Percentiles rank a stretch among this genome's conserved stretches.
Evolutionary conservation across 495 filamentous ascomycete species (phyloP).

Genomic region (Rhypophila decipiens): DNA sequence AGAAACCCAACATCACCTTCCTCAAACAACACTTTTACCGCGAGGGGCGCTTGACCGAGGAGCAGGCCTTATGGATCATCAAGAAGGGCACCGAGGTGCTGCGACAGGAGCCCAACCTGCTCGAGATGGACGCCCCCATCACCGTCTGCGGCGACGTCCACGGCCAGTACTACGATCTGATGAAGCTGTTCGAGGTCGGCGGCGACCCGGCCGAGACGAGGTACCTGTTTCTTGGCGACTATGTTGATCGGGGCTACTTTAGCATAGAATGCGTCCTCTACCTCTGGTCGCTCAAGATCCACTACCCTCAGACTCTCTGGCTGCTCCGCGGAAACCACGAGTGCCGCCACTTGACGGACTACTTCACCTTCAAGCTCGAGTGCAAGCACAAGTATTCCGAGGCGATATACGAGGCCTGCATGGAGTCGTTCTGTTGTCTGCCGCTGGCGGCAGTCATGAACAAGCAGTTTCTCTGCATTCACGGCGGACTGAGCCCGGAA

Average conservation of each 20-base stretch:
- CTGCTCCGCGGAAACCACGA: slow-evolving; percentile 96
- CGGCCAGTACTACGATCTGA: slow-evolving; percentile 97
- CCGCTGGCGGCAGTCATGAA: slow-evolving; percentile 98
- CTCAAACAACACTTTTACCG: slow-evolving; percentile 98
- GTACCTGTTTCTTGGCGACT: slow-evolving; percentile 96
- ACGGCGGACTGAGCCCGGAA: slow-evolving; percentile 92
- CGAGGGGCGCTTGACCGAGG: slow-evolving; percentile 92
- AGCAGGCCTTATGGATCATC: slow-evolving; percentile 95
- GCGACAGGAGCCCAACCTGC: slow-evolving; percentile 81
- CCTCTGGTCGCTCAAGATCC: slow-evolving; percentile 97
- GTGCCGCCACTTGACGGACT: slow-evolving; percentile 96
- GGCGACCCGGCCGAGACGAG: slow-evolving; percentile 93
- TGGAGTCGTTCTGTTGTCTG: slow-evolving; percentile 93
- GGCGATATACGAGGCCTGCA: slow-evolving; percentile 92
- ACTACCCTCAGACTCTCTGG: slow-evolving; percentile 97
- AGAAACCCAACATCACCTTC: slow-evolving; percentile 87
- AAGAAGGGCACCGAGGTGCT: slow-evolving; percentile 76
- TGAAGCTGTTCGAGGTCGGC: slow-evolving; percentile 99
- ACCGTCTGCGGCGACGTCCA: slow-evolving; percentile 99
- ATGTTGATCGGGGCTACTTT: slow-evolving; percentile 97
- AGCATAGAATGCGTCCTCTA: slow-evolving; percentile 99
- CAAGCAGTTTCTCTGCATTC: slow-evolving; percentile 98
- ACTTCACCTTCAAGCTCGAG: slow-evolving; percentile 99
- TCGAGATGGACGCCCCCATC: slow-evolving; percentile 99
- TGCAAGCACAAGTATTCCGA: slow-evolving; percentile 99